phyloP scores from a whole-genome alignment of 495 filamentous ascomycete species.

The Elasticomyces elasticus region DNA sequence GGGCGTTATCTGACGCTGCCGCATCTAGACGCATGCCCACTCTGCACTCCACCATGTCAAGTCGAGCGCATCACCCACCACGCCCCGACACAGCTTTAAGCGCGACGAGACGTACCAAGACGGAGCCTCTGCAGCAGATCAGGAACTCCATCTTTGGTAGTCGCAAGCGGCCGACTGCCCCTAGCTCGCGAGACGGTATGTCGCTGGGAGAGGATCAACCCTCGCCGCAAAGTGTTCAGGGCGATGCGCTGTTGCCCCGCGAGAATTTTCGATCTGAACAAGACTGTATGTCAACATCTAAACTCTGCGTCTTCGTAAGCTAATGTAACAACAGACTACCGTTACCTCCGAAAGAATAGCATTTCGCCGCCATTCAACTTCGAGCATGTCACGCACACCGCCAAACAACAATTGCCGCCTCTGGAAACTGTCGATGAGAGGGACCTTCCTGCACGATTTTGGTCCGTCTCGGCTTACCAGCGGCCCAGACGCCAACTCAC shows the following conservation, averaged over 20 bases:
- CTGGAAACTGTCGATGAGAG: conserved; percentile 47
- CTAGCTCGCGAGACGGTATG: background rate
- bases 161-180: background rate
- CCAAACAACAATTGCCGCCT: conserved; percentile 50
- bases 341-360: conserved; percentile 14
- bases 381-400: conserved; percentile 74
- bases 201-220: background rate
- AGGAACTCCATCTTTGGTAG: conserved; percentile 7
- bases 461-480: conserved; percentile 58
- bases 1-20: background rate
- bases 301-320: background rate
- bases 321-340: conserved; percentile 7
- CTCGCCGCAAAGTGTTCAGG: background rate
- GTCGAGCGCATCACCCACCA: background rate
- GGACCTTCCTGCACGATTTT: conserved; percentile 58
- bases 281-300: conserved; percentile 4
- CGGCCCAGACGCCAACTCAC: conserved; percentile 48
- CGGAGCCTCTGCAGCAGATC: conserved; percentile 9
- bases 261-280: conserved; percentile 3
- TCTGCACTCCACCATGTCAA: background rate
- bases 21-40: background rate
- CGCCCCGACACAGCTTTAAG: conserved; percentile 2
- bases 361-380: conserved; percentile 86
- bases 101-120: background rate
- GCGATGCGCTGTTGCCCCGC: background rate